phyloP scores from a whole-genome alignment of 139 green algal species.

The Edaphochlamys debaryana region DNA sequence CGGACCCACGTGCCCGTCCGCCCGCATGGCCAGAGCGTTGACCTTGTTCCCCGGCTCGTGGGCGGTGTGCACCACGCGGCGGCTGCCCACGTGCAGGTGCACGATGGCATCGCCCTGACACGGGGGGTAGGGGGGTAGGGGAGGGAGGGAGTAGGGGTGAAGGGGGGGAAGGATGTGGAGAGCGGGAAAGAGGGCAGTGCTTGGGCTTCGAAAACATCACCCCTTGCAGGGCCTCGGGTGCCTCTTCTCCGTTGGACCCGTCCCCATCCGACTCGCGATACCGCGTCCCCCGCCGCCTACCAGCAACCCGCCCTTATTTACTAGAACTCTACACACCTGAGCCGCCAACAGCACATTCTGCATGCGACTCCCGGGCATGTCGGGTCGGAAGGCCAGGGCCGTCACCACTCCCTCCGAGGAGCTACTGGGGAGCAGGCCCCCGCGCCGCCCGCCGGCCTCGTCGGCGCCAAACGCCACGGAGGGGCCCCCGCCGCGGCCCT shows the following conservation, averaged over 20 bases:
- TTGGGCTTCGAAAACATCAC: too few relatives aligned
- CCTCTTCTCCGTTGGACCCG: too few relatives aligned
- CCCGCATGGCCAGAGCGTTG: constrained; percentile 44
- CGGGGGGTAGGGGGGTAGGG: too few relatives aligned
- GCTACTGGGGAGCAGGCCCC: neutral
- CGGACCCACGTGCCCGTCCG: constrained; percentile 33
- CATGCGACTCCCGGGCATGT: neutral
- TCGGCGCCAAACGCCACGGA: neutral
- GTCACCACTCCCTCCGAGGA: constrained; percentile 21
- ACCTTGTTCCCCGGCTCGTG: constrained; percentile 53
- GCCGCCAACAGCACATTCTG: constrained; percentile 47
- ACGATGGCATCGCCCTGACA: constrained; percentile 47
- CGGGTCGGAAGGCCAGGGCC: constrained; percentile 39
- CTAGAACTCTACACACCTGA: constrained; percentile 32
- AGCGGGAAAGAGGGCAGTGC: too few relatives aligned
- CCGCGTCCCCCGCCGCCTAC: too few relatives aligned
- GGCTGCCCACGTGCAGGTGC: constrained; percentile 48
- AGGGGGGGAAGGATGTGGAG: too few relatives aligned
- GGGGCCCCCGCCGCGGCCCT: neutral
- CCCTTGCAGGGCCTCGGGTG: too few relatives aligned
- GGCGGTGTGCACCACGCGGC: constrained; percentile 31
- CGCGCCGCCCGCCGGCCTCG: neutral
- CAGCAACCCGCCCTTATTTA: too few relatives aligned
- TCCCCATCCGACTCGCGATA: too few relatives aligned
- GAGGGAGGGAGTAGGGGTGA: too few relatives aligned